Evolutionary conservation across 2,329 filamentous ascomycete genomes (phyloP), one percentile per base, ranked within the genome.

Genomic region (Pseudofabraea citricarpa): DNA sequence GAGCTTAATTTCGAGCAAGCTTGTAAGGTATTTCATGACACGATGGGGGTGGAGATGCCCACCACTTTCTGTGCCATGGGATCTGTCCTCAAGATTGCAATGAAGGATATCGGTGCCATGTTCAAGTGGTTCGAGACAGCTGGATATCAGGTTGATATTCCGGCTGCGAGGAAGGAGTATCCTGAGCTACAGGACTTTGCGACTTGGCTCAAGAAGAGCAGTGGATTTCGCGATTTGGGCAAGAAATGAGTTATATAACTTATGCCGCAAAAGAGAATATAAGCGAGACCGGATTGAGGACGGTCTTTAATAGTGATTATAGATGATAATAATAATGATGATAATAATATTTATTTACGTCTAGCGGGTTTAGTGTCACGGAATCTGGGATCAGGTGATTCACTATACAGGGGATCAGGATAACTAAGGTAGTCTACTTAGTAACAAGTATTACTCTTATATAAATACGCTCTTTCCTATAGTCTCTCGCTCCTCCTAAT

Each of bases 141-240:
- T 41, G 59, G 58, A 3, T 63, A 55, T 41, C 48, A 35, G 1
- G 58, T 54, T 35, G 56, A 62, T 52, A 66, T 76, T 41, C 36
- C 46, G 15, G 61, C 47, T 38, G 44, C 71, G 52, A 68, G 56
- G 56, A 59, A 61, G 46, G 60, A 63, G 47, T 63, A 74, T 53
- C 65, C 67, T 4, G 61, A 60, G 40, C 40, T 75, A 49, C 63
- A 64, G 53, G 63, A 67, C 44, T 71, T 74, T 51, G 62, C 64
- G 46, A 63, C 60, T 6, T 75, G 72, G 70, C 44, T 75, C 49
- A 56, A 58, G 53, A 63, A 65, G 56, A 64, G 66, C 46, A 57
- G 56, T 47, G 40, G 37, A 2, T 56, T 57, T 45, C 16, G 16
- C 20, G 27, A 31, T 10, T 5, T 31, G 5, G 6, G 27, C 13